These are phyloP conservation scores for Arabidopsis arenosa DNA, from an alignment of 345 rosid genomes.

Conservation along the genomic window DNA sequence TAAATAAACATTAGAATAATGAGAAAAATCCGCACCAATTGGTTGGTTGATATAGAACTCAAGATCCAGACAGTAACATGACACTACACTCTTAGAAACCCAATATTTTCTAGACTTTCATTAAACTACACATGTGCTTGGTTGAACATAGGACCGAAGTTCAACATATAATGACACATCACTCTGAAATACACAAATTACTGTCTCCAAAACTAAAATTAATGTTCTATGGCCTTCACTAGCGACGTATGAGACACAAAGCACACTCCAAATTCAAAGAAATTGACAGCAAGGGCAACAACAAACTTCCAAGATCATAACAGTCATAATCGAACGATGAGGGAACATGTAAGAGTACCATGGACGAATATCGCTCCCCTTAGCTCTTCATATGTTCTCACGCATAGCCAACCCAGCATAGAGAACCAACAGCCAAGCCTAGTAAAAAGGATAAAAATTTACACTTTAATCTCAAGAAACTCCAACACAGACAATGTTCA, in stretches of 20 bases:
- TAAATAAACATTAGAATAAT: neutral
- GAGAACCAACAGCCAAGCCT: conserved; percentile 97
- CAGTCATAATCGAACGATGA: neutral
- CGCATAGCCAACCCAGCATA: conserved; percentile 95
- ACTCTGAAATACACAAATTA: neutral
- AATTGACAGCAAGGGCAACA: neutral
- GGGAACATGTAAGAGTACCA: conserved; percentile 56
- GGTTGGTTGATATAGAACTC: neutral
- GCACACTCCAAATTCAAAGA: neutral
- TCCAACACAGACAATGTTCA: conserved; percentile 11
- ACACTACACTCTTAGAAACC: neutral
- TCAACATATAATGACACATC: conserved; percentile 21
- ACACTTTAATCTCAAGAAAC: conserved; percentile 14
- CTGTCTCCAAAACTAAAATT: neutral
- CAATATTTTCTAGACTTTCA: neutral
- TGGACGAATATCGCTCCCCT: conserved; percentile 98
- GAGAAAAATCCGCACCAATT: too few relatives aligned
- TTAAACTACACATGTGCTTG: neutral
- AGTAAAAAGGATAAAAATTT: neutral
- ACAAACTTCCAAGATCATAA: neutral
- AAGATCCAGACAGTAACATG: neutral
- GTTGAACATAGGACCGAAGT: neutral
- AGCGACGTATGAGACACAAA: neutral
- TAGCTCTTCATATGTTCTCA: conserved; percentile 89
- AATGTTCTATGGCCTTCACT: neutral